Base-by-base conservation (phyloP, 352 stramenopile genomes). In the Phytophthora pini region DNA sequence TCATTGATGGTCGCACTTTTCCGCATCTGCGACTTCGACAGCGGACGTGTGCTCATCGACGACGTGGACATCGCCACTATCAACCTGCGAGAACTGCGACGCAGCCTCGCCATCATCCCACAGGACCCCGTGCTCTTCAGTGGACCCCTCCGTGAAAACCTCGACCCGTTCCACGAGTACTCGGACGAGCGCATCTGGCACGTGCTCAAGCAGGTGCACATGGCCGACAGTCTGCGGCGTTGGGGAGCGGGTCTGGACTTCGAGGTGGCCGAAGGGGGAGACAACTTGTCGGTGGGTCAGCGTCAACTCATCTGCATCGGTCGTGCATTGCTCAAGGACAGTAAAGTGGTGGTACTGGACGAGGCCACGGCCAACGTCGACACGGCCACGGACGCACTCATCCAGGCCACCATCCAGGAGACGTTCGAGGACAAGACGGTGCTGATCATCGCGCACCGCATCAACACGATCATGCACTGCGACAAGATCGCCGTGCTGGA, bases 271-370 rank as follows among this genome's bases (percentile, higher is more conserved):
- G 94, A 99, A 58, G 83, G 85, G 12, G 97, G 97, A n/a, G 77
- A 75, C 26, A 99, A 99, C 72, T 93, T 98, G 34, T 93, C 71
- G 47, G 89, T 98, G 38, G 97, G 97, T 9, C 90, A 99, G 75
- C 77, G 96, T 2, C 96, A 99, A 72, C 72, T 99, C n/a, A 65
- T 99, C 2, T 98, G 94, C 59, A 89, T 99, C 49, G 97, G 82
- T n/a, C 78, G 97, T 26, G 96, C 97, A 7, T 70, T 99, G 44
- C 71, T 99, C 12, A 80, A 85, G 22, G 80, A 97, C 48, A 93
- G 89, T 48, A 75, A 73, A 47, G 93, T 99, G 39, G 74, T 99
- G 11, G 74, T 99, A 10, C 88, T 99, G 20, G 43, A 48, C 7
- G 43, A 48, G 11, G 43, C 43, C 26, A 48, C 43, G 1, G 43